Conservation (phyloP, 495 filamentous ascomycete species). For the Penicillium antarcticum region DNA sequence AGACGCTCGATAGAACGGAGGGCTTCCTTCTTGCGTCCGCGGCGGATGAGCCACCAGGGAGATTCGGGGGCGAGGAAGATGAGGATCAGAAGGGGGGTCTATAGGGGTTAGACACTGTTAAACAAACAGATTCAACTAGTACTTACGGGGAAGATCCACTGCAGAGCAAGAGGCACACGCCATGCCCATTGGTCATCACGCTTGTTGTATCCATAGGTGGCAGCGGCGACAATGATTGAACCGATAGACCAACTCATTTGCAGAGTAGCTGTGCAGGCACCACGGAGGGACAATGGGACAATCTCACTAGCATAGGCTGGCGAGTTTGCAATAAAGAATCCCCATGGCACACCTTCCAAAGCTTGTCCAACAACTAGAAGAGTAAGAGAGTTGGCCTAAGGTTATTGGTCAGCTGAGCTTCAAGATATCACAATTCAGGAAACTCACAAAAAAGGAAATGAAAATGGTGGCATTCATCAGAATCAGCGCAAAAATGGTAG, state of each 20-base stretch:
- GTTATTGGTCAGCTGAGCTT: not conserved
- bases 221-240: conserved; percentile 63
- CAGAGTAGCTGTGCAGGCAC: conserved; percentile 65
- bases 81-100: conserved; percentile 60
- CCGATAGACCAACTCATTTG: conserved; percentile 74
- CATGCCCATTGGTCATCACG: conserved; percentile 53
- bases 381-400: conserved; percentile 52
- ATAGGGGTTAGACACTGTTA: not conserved
- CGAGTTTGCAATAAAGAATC: conserved; percentile 68
- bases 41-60: conserved; percentile 54
- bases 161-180: conserved; percentile 59
- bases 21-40: conserved; percentile 62
- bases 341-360: conserved; percentile 70
- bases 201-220: conserved; percentile 56
- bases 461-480: conserved; percentile 60
- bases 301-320: conserved; percentile 73
- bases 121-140: not conserved
- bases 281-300: conserved; percentile 59
- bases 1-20: conserved; percentile 61
- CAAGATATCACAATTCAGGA: not conserved
- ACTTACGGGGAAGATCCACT: conserved; percentile 72
- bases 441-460: conserved; percentile 61
- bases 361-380: conserved; percentile 63
- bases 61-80: conserved; percentile 64
- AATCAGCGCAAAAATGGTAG: conserved; percentile 58